Evolutionary conservation across 2,329 filamentous ascomycete genomes (phyloP).

Genomic region (Rosellinia necatrix): DNA sequence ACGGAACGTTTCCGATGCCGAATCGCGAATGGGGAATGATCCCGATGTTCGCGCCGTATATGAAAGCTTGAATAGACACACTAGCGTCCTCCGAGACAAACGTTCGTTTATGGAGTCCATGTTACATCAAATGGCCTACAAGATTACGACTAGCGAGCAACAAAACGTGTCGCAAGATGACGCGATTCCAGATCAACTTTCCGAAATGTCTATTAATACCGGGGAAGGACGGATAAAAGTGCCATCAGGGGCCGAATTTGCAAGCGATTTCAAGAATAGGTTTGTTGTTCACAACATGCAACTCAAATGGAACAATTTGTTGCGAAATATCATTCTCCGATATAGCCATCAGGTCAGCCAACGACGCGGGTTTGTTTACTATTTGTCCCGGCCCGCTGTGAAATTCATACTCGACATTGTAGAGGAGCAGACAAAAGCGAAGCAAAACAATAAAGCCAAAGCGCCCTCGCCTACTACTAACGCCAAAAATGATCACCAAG

Average conservation of each 20-base stretch:
- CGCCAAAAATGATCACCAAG: conserved; percentile 47
- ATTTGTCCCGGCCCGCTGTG: conserved; percentile 91
- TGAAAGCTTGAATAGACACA: conserved; percentile 63
- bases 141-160: conserved; percentile 40
- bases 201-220: conserved; percentile 51
- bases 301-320: conserved; percentile 95
- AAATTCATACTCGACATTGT: conserved; percentile 99
- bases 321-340: conserved; percentile 93
- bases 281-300: conserved; percentile 98
- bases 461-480: conserved; percentile 34
- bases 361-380: conserved; percentile 94
- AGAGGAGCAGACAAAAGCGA: conserved; percentile 84
- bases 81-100: conserved; percentile 61
- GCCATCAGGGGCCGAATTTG: conserved; percentile 76
- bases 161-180: conserved; percentile 24
- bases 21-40: conserved; percentile 66
- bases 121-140: conserved; percentile 54
- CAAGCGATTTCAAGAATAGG: conserved; percentile 95
- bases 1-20: conserved; percentile 73
- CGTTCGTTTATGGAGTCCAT: conserved; percentile 63
- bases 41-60: conserved; percentile 60
- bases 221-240: conserved; percentile 67
- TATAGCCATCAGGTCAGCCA: conserved; percentile 98
- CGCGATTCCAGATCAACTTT: conserved; percentile 36
- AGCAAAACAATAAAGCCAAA: conserved; percentile 46